These are phyloP conservation scores for Drechslera avenae DNA, from an alignment of 2,329 filamentous ascomycete species.

Conservation along the genomic window DNA sequence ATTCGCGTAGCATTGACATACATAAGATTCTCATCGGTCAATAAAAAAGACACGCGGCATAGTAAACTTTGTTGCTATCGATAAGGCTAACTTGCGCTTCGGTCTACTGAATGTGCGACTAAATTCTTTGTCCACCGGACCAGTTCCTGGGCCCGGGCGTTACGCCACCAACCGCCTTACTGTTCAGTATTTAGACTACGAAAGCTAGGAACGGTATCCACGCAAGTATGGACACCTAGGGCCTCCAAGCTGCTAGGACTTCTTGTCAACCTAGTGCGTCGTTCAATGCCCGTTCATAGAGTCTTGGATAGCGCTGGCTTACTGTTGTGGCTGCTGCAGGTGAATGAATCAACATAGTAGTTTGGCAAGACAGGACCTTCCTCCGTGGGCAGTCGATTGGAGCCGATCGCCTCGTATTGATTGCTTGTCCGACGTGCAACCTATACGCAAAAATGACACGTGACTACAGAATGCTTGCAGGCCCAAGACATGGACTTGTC, in stretches of 20 bases:
- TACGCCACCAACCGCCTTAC: constrained; percentile 13
- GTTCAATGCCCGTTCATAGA: not conserved
- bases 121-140: constrained; percentile 11
- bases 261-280: not conserved
- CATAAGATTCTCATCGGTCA: constrained; percentile 7
- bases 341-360: not conserved
- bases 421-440: too few species aligned
- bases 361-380: too few species aligned
- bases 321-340: not conserved
- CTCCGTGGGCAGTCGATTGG: too few species aligned
- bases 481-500: too few species aligned
- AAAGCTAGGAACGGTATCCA: too few species aligned
- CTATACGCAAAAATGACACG: too few species aligned
- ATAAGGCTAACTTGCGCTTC: constrained; percentile 7
- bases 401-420: too few species aligned
- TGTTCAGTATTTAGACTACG: not conserved
- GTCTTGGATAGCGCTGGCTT: not conserved
- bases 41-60: constrained; percentile 9
- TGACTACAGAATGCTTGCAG: too few species aligned
- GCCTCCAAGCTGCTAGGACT: not conserved
- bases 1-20: constrained; percentile 5
- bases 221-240: too few species aligned
- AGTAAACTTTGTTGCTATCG: constrained; percentile 9
- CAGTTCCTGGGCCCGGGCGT: constrained; percentile 4
- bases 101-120: not conserved